Conservation (phyloP, 306 rosid genomes). For the Fragaria nilgerrensis region DNA sequence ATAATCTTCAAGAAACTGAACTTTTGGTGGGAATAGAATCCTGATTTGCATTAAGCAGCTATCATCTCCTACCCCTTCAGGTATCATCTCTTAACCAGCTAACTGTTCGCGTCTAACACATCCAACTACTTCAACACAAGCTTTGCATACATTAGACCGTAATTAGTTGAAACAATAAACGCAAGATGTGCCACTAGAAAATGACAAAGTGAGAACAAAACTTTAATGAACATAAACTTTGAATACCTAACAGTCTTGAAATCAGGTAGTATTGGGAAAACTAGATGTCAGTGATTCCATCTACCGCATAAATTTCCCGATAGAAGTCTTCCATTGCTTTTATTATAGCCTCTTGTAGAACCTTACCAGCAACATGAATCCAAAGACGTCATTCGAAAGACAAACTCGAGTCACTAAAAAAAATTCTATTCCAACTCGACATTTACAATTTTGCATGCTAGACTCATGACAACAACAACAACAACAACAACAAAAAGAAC, state of each 20-base stretch:
- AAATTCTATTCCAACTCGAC: neutral
- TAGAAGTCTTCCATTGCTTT: slow-evolving; percentile 91
- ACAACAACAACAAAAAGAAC: too few relatives aligned
- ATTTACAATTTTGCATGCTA: neutral
- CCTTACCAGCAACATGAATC: slow-evolving; percentile 97
- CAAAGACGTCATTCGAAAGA: slow-evolving; percentile 73
- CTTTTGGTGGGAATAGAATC: too few relatives aligned
- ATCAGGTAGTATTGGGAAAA: slow-evolving; percentile 67
- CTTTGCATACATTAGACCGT: slow-evolving; percentile 34
- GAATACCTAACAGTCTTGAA: slow-evolving; percentile 64
- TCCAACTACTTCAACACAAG: slow-evolving; percentile 83
- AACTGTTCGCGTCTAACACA: slow-evolving; percentile 74
- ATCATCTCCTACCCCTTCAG: slow-evolving; percentile 39
- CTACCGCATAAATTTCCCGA: slow-evolving; percentile 52
- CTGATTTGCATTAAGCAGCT: too few relatives aligned
- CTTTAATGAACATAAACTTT: neutral
- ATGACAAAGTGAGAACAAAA: neutral
- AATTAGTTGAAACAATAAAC: neutral
- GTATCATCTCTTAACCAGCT: slow-evolving; percentile 64
- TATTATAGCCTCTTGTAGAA: slow-evolving; percentile 80
- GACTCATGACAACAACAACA: neutral
- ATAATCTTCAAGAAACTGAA: too few relatives aligned
- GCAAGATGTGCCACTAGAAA: too few relatives aligned
- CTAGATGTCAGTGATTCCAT: slow-evolving; percentile 66
- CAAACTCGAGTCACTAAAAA: slow-evolving; percentile 12